phyloP scores from a whole-genome alignment of 179 eudicot species.

The Silene noctiflora region DNA sequence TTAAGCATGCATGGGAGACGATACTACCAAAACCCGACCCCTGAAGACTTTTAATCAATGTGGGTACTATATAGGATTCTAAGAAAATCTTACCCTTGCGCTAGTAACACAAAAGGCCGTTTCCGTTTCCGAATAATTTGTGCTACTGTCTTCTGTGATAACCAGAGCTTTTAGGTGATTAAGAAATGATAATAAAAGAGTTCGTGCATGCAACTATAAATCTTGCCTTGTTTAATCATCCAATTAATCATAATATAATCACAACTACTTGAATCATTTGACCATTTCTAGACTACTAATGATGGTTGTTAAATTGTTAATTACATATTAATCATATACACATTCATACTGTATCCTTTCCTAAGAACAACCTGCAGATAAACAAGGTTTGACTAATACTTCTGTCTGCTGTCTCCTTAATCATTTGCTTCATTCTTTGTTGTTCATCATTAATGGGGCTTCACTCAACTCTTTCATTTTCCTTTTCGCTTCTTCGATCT shows the following conservation, averaged over 20 bases:
- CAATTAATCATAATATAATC: neutral
- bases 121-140: too few species aligned
- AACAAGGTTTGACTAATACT: neutral
- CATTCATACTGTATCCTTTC: neutral
- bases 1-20: too few species aligned
- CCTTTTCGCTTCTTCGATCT: constrained; percentile 24
- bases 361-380: neutral
- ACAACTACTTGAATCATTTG: neutral
- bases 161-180: neutral
- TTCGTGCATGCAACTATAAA: constrained; percentile 39
- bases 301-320: neutral
- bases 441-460: constrained; percentile 22
- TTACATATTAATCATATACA: neutral
- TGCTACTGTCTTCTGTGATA: too few species aligned
- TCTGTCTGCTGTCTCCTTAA: neutral
- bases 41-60: too few species aligned
- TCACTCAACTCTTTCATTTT: constrained; percentile 29
- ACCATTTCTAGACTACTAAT: neutral
- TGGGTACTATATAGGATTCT: too few species aligned
- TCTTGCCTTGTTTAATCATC: constrained; percentile 9
- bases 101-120: too few species aligned
- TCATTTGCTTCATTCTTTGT: neutral
- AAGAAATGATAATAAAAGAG: neutral
- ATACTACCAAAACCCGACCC: too few species aligned
- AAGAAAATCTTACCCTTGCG: too few species aligned